Base-by-base conservation (phyloP, 2,329 filamentous ascomycete species). In the Trichoderma endophyticum region DNA sequence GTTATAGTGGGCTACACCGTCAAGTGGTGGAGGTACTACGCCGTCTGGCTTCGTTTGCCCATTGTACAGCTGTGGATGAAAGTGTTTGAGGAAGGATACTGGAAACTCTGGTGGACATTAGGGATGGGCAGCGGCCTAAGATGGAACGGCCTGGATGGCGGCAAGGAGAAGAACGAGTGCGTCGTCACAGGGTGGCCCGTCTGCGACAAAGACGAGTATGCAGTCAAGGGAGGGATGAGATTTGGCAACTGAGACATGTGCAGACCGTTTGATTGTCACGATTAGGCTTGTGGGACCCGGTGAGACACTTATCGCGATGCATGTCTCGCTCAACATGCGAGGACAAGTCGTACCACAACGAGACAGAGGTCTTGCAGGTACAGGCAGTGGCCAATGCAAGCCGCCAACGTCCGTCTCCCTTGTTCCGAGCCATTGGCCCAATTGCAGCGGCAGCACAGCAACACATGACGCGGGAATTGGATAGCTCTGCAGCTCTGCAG, bases 1-100 rank as follows among this genome's bases (percentile, higher is more conserved):
- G 71, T 71, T 8, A 32, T 73, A 18, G 71, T 73, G 54, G 68
- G 61, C 18, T 73, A 73, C 43, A 71, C 18, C 56, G 39, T 71
- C 51, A 61, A 71, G 54, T 71, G 68, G 71, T 73, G 71, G 71
- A 73, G 57, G 54, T 73, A 71, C 51, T 73, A 73, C 39, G 71
- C 71, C 5, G 67, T 73, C 36, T 73, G 71, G 71, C 68, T 73
- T 18, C 71, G 71, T 43, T 66, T 67, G 68, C 71, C 71, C 11
- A 36, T 73, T 8, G 71, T 73, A 18, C 68, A 34, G 32, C 61
- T 73, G 36, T 73, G 71, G 71, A 73, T 73, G 71, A 48, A 26
- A 7, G n/a, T 67, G 24, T 73, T 73, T 34, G 71, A 73, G 21
- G 61, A 71, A 62, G 56, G 54, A 34, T 73, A 73, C 39, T 73